Evolutionary conservation across 768 basidiomycete genomes (phyloP), one percentile per base, ranked within the genome.

Genomic region (Russula griseocarnosa): DNA sequence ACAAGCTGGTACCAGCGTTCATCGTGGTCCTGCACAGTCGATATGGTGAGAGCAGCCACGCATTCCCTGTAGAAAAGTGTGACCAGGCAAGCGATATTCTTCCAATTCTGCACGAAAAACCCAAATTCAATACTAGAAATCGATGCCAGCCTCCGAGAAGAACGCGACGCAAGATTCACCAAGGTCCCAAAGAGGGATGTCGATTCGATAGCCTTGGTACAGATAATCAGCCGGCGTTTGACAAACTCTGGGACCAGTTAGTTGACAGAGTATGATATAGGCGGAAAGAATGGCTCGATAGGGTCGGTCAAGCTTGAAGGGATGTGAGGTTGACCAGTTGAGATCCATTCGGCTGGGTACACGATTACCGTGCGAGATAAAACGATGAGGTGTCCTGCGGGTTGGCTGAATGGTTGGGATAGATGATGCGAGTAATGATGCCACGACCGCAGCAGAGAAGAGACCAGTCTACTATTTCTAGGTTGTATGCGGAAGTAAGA

Each of bases 381-480:
- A 38, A 62, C 0, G 55, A 20, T 14, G 53, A 30, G 18, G 20
- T 22, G 47, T 66, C 49, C 3, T 51, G 56, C 13, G 61, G 26
- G 36, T 32, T 46, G 6, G 61, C 36, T 24, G 65, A 30, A 68
- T 26, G 22, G 32, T n/a, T 5, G 44, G 65, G 24, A 60, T 10
- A n/a, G 65, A 51, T 14, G 56, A 34, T 10, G 56, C 61, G 3
- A 66, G 58, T 26, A 68, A 60, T 3, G 64, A 54, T 1, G 67
- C 65, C n/a, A n/a, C n/a, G 10, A 66, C 46, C 8, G 60, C 51
- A 2, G 67, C 65, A 8, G 67, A 68, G 54, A 65, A 68, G 18
- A 68, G 16, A 53, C 65, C 65, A 2, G 67, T 62, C 65, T 68
- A 7, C 14, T 6, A 1, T 14, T 47, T 55, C 22, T 14, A 32